Base-by-base conservation (phyloP, 768 basidiomycete species). In the Amanita muscaria region DNA sequence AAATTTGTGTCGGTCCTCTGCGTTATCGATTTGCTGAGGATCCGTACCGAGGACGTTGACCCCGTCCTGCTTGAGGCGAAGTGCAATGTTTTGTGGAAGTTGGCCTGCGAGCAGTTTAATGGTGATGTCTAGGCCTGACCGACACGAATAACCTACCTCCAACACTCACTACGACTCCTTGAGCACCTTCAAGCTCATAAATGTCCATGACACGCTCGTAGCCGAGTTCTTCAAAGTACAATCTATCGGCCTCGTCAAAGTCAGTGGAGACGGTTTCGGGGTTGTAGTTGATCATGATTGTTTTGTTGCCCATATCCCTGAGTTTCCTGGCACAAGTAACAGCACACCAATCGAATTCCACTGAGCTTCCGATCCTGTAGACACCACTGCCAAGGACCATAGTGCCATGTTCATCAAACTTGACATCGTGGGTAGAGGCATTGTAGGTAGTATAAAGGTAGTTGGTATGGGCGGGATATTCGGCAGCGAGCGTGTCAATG, bases 331-430 rank as follows among this genome's bases (percentile, higher is more conserved):
- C 91, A 61, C 93, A 98, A 1, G 94, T 97, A 31, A 99, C 96
- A n/a, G 96, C 94, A 62, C 96, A 99, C 96, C 96, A 99, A 63
- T 99, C 96, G 61, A 99, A 99, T 70, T 99, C 96, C 59, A 99
- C 96, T 52, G 88, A 92, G 63, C 87, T 90, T 36, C 96, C 96
- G 54, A 99, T 98, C 48, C 96, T 84, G 67, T 99, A 98, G 16
- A 99, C 96, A 55, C 96, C 96, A 48, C 86, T 89, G 19, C 96
- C 96, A 18, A 98, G 81, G 18, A 99, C 94, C 89, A 98, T 96
- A n/a, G 92, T 98, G 33, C 96, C 96, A 53, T 96, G 79, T 54
- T 98, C 94, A 57, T 93, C 73, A 59, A 98, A 98, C 16, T 88
- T 78, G 59, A 99, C 84, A 56, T 99, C 96, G 54, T 99, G 96